phyloP scores from a whole-genome alignment of 2,329 filamentous ascomycete genomes.

The Aspergillus pseudoviridinutans region DNA sequence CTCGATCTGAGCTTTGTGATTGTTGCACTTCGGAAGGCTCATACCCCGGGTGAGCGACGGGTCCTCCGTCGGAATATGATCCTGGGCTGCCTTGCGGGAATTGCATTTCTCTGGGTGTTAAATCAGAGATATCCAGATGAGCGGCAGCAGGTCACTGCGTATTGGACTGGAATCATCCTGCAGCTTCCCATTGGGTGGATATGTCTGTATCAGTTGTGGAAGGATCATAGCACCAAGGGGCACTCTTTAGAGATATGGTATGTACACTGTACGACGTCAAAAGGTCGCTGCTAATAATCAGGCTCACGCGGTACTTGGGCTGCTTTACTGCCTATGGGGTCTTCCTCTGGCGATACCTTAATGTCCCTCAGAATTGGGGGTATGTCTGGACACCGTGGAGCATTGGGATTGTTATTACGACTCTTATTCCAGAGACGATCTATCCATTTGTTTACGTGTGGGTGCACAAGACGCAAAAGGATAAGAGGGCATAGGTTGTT shows the following conservation, averaged over 20 bases:
- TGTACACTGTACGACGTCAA: neutral
- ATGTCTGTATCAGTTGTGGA: constrained; percentile 11
- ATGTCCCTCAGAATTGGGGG: constrained; percentile 17
- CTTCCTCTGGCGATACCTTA: constrained; percentile 18
- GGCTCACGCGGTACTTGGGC: constrained; percentile 17
- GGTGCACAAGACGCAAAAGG: constrained; percentile 7
- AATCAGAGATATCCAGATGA: constrained; percentile 14
- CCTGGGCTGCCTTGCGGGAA: constrained; percentile 3
- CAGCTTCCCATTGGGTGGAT: constrained; percentile 18
- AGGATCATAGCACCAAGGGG: constrained; percentile 8
- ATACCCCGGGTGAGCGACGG: constrained; percentile 1
- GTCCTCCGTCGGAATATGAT: constrained; percentile 8
- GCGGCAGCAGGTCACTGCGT: constrained; percentile 18
- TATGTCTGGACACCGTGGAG: constrained; percentile 19
- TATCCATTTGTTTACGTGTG: constrained; percentile 16
- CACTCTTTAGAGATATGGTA: constrained; percentile 20
- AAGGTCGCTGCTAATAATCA: neutral
- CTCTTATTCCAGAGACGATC: constrained; percentile 17
- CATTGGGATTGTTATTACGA: constrained; percentile 14
- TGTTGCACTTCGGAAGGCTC: constrained; percentile 8
- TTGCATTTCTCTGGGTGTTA: constrained; percentile 3
- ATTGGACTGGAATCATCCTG: constrained; percentile 18
- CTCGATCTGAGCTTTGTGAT: constrained; percentile 11
- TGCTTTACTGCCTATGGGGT: constrained; percentile 18
- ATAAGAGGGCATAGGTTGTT: constrained; percentile 6